Base-by-base conservation (phyloP, 768 basidiomycete species). In the Pisolithus marmoratus region DNA sequence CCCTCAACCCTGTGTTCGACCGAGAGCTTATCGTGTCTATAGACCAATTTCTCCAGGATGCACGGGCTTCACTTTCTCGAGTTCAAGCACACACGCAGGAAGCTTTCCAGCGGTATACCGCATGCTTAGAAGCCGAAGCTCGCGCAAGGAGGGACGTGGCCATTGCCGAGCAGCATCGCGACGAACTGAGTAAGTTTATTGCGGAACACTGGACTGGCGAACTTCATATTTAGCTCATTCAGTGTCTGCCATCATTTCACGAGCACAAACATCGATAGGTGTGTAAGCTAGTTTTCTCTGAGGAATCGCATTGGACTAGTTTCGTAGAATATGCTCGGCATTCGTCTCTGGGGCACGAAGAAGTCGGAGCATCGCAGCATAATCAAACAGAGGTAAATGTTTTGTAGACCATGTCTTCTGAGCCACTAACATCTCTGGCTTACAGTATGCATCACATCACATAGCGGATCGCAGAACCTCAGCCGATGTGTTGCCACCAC, bases 41-140 rank as follows among this genome's bases (percentile, higher is more conserved):
- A 84, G 81, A 80, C 58, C 77, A 83, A 74, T 77, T 78, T 54
- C 72, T 88, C 42, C 80, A 82, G 65, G 79, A 76, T 46, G 77
- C 83, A 19, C 82, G 84, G 29, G 72, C 74, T 44, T 73, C 81
- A 5, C 71, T 86, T n/a, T 59, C 75, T 41, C 77, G 84, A 41
- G 82, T 84, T 20, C 84, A 84, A 60, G 81, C 83, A 60, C 84
- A 86, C 46, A 83, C 84, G 0, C 83, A 87, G 59, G 85, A 87
- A 40, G 78, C 84, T 3, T 85, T 87, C 60, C 74, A 82, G 62
- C 72, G 80, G 47, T 88, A 88, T 59, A 87, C 80, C 11, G 74
- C 79, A 11, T 85, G 81, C 66, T 71, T 87, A 17, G 85, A 88
- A 59, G 70, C 79, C 11, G 86, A 89, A 61, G 72, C 74, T 40